phyloP scores from a whole-genome alignment of 805 yeast genomes.

The Starmerella bombi region DNA sequence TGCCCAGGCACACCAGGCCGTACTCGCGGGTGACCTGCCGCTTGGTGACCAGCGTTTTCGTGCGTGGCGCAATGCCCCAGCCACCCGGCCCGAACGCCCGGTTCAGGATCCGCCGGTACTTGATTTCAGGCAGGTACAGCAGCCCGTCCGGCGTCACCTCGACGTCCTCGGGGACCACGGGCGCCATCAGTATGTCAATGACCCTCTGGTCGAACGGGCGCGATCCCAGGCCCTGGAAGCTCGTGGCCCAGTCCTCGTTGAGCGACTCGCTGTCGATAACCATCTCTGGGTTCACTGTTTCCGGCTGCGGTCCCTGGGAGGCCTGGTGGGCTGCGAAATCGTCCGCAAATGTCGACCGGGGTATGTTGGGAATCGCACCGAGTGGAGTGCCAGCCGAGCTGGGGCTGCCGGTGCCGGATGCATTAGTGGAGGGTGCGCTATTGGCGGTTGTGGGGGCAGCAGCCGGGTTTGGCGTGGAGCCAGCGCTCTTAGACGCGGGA shows the following conservation, averaged over 20 bases:
- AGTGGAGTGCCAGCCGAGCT: too few species aligned
- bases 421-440: background rate
- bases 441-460: too few species aligned
- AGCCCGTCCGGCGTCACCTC: constrained; percentile 95
- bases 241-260: constrained; percentile 59
- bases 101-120: constrained; percentile 79
- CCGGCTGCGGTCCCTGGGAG: background rate
- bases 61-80: constrained; percentile 94
- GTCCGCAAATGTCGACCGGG: too few species aligned
- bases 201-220: constrained; percentile 56
- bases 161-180: constrained; percentile 56
- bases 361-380: too few species aligned
- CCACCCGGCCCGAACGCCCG: constrained; percentile 96
- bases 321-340: too few species aligned
- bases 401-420: background rate
- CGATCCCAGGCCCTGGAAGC: constrained; percentile 75
- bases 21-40: constrained; percentile 77
- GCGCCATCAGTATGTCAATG: constrained; percentile 46
- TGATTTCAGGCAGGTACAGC: constrained; percentile 84
- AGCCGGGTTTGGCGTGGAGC: too few species aligned
- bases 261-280: constrained; percentile 5
- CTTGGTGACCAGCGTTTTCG: constrained; percentile 65
- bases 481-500: background rate
- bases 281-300: constrained; percentile 5
- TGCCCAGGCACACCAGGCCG: constrained; percentile 73